A percentile compares a stretch with the other conserved stretches of the same genome.
Evolutionary conservation across 495 filamentous ascomycete genomes (phyloP).

Genomic region (Hypoxylon perforatum): DNA sequence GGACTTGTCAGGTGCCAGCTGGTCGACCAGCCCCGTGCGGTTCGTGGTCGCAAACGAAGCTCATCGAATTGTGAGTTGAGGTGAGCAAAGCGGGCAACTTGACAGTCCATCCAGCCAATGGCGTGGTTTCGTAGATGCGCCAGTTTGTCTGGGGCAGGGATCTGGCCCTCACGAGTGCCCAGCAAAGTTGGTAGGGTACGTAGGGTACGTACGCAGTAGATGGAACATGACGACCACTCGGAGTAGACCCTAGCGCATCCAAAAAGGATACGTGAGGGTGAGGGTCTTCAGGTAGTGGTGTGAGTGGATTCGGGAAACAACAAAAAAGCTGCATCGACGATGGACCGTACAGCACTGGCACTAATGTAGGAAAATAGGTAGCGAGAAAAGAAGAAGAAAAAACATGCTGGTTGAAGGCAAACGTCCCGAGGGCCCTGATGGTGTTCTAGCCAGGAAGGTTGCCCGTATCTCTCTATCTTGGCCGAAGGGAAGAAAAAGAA

Average conservation of each 20-base stretch:
- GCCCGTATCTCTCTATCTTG: constrained; percentile 6
- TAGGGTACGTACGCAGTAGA: constrained; percentile 47
- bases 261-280: constrained; percentile 37
- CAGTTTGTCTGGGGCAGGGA: constrained; percentile 47
- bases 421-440: constrained; percentile 32
- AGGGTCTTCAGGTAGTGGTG: constrained; percentile 36
- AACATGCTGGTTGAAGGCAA: constrained; percentile 1
- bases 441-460: constrained; percentile 8
- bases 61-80: constrained; percentile 48
- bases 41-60: constrained; percentile 46
- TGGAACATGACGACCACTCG: constrained; percentile 37
- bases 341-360: constrained; percentile 28
- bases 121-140: constrained; percentile 38
- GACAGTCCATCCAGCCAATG: constrained; percentile 45
- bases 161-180: constrained; percentile 38
- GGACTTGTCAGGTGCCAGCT: constrained; percentile 30
- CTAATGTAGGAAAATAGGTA: constrained; percentile 6
- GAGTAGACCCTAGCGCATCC: constrained; percentile 39
- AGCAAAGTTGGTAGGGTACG: constrained; percentile 44
- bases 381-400: constrained; percentile 8
- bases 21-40: constrained; percentile 26
- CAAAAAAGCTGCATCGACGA: constrained; percentile 35
- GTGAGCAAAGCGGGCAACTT: constrained; percentile 48
- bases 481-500: constrained; percentile 12
- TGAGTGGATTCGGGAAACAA: constrained; percentile 38